Evolutionary conservation across 176 grass and related monocot genomes (phyloP), one percentile per base, ranked within the genome.

Genomic region (Avena insularis): DNA sequence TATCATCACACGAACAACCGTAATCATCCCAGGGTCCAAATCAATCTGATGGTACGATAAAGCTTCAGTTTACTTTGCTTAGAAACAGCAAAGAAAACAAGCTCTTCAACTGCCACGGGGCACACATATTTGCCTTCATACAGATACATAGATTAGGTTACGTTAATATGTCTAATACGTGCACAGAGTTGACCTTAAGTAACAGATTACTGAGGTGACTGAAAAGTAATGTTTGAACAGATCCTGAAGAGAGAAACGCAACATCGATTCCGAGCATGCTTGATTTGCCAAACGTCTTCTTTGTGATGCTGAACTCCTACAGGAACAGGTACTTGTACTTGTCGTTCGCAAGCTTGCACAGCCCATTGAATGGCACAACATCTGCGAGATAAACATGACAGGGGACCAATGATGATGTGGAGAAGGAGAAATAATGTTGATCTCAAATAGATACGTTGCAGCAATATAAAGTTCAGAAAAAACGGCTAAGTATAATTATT

Each of bases 271-370:
- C 19, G 0, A 55, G 80, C 61, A 81, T 63, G 69, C 68, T 46
- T 57, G 80, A 62, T 70, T 19, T 55, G 49, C 17, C 60, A 80
- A 70, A 87, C 45, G 66, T 80, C 87, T 77, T 89, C 19, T 21
- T 68, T 10, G 14, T 1, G 53, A 83, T 16, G 45, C 54, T 67
- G 49, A 77, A 31, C 64, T 59, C 48, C 87, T 90, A 98, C 75
- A 96, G 88, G 82, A 98, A 98, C 65, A 98, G 12, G 53, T 90
- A 69, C 82, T 87, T 94, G 86, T 88, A 85, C 82, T 96, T 90
- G 17, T 86, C 92, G 23, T 79, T 96, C 2, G 89, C 93, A 27
- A 98, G 88, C 81, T 92, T 91, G 92, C 90, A 92, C 48, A 98
- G 75, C 11, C 92, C 92, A 87, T 98, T 90, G 83, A 90, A 96